Evolutionary conservation across 352 stramenopile species (phyloP).

Genomic region (Pythium angustatum): DNA sequence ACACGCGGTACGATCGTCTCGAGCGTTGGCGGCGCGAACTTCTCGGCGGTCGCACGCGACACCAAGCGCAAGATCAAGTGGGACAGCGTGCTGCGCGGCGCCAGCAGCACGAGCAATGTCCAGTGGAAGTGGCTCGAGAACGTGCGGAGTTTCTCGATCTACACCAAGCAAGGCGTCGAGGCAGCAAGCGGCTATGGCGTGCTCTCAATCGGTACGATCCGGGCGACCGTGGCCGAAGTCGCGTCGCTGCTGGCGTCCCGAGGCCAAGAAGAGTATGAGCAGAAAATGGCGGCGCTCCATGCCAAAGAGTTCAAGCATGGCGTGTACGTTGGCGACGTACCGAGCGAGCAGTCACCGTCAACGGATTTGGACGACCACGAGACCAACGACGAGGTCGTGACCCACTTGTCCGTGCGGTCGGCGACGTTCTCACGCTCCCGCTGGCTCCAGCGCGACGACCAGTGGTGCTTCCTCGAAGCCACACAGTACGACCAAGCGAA

Average conservation of each 20-base stretch:
- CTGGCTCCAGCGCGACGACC: constrained; percentile 23
- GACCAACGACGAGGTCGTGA: background rate
- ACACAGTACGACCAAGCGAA: constrained; percentile 9
- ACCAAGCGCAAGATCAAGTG: constrained; percentile 24
- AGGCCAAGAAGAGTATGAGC: constrained; percentile 7
- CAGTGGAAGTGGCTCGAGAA: constrained; percentile 30
- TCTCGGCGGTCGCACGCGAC: constrained; percentile 16
- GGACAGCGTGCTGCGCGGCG: constrained; percentile 15
- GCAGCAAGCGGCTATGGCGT: constrained; percentile 1
- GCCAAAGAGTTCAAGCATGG: constrained; percentile 22
- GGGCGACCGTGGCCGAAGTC: constrained; percentile 16
- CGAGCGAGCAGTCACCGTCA: background rate
- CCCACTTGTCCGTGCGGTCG: constrained; percentile 16
- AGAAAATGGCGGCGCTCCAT: constrained; percentile 22
- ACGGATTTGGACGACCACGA: background rate
- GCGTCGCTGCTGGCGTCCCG: constrained; percentile 11
- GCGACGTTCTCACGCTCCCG: constrained; percentile 13
- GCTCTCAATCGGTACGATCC: constrained; percentile 20
- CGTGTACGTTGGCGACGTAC: background rate
- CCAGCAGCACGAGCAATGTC: background rate
- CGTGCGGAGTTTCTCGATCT: constrained; percentile 20
- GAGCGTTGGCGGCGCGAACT: constrained; percentile 9
- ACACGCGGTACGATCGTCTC: background rate
- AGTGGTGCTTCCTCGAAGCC: constrained; percentile 25
- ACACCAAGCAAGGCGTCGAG: constrained; percentile 10